phyloP scores from a whole-genome alignment of 83 land plant genomes.

The Diphasiastrum complanatum region DNA sequence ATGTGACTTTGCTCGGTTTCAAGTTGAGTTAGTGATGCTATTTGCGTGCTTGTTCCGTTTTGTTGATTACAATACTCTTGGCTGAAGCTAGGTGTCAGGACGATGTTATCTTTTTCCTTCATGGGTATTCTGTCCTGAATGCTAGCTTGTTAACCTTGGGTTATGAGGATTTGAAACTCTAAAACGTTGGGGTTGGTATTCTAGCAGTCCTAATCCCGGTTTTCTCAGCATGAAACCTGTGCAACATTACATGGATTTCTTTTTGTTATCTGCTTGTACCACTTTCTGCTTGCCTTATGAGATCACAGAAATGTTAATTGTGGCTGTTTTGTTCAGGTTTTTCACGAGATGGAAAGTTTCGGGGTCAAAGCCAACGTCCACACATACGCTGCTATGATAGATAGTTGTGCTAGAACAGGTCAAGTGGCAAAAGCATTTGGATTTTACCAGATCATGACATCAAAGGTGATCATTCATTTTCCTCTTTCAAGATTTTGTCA shows the following conservation, averaged over 20 bases:
- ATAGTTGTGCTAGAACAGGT: constrained; percentile 94
- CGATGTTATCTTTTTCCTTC: background rate
- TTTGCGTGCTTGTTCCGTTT: too few relatives aligned
- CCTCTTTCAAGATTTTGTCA: background rate
- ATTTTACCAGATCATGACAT: constrained; percentile 84
- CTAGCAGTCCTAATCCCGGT: background rate
- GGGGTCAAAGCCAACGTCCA: constrained; percentile 75
- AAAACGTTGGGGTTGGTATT: too few relatives aligned
- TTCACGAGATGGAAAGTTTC: constrained; percentile 78
- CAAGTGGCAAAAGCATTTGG: constrained; percentile 96
- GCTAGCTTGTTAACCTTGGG: too few relatives aligned
- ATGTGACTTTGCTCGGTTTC: too few relatives aligned
- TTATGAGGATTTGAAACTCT: too few relatives aligned
- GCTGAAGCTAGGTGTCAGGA: too few relatives aligned
- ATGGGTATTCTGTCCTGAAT: too few relatives aligned
- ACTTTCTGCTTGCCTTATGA: too few relatives aligned
- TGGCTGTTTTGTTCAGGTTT: constrained; percentile 45
- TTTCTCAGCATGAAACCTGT: background rate
- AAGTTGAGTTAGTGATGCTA: too few relatives aligned
- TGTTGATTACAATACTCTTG: too few relatives aligned
- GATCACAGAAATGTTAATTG: background rate
- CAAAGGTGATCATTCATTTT: constrained; percentile 47
- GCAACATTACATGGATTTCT: too few relatives aligned
- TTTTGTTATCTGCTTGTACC: too few relatives aligned
- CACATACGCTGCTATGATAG: constrained; percentile 93